These are phyloP conservation scores for Trichoderma polysporum DNA, from an alignment of 2,329 filamentous ascomycete genomes.

Conservation along the genomic window DNA sequence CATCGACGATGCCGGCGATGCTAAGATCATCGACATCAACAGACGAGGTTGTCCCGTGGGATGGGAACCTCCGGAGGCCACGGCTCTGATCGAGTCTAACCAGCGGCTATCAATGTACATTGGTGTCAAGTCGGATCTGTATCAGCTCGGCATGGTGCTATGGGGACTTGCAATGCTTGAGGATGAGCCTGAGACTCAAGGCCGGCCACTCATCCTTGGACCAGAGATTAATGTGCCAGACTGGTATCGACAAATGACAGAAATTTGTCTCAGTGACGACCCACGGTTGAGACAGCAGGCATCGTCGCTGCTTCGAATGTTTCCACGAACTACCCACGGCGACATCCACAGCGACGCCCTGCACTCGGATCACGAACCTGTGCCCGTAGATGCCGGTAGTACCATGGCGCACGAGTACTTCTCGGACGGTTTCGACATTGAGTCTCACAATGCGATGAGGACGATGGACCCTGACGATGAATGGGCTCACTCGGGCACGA, in stretches of 20 bases:
- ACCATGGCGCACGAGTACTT: slow-evolving; percentile 41
- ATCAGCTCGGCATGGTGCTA: slow-evolving; percentile 93
- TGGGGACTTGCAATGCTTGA: slow-evolving; percentile 87
- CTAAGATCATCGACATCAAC: slow-evolving; percentile 98
- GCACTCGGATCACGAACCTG: slow-evolving; percentile 31
- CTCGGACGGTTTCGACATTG: slow-evolving; percentile 36
- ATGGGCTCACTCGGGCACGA: slow-evolving; percentile 44
- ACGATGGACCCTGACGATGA: slow-evolving; percentile 44
- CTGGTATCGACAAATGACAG: slow-evolving; percentile 76
- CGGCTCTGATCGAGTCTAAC: slow-evolving; percentile 77
- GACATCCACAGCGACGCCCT: slow-evolving; percentile 23
- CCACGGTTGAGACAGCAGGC: slow-evolving; percentile 75
- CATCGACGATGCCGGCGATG: slow-evolving; percentile 78
- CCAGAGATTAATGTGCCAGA: slow-evolving; percentile 65
- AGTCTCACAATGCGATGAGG: slow-evolving; percentile 39
- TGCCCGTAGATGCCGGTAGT: slow-evolving; percentile 43
- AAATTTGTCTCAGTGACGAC: slow-evolving; percentile 71
- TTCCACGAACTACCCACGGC: slow-evolving; percentile 48
- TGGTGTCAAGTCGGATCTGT: slow-evolving; percentile 95
- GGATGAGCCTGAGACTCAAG: slow-evolving; percentile 83
- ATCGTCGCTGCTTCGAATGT: slow-evolving; percentile 65
- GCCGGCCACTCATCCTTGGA: slow-evolving; percentile 64
- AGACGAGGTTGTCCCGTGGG: slow-evolving; percentile 93
- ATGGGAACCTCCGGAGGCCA: slow-evolving; percentile 95
- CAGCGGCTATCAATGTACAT: slow-evolving; percentile 97